phyloP scores from a whole-genome alignment of 371 early-diverging fungal genomes.

The Apophysomyces ossiformis region DNA sequence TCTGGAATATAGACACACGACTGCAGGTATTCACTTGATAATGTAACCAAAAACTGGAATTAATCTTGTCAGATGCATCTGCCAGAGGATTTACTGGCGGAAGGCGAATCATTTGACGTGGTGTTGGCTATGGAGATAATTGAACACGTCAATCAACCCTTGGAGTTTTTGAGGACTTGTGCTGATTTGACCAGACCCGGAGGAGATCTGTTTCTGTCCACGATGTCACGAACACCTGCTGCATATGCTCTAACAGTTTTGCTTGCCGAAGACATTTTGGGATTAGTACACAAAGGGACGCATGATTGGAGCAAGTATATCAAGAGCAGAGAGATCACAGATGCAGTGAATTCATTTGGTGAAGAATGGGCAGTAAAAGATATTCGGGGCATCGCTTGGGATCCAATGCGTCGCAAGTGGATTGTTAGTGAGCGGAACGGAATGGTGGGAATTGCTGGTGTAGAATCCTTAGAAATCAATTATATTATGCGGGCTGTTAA shows the following conservation, averaged over 20 bases:
- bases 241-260: constrained; percentile 82
- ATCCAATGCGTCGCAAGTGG: constrained; percentile 50
- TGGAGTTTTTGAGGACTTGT: constrained; percentile 71
- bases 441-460: constrained; percentile 36
- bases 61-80: constrained; percentile 1
- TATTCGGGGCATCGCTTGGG: constrained; percentile 51
- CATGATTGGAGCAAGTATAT: constrained; percentile 90
- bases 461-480: constrained; percentile 50
- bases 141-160: constrained; percentile 88
- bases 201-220: constrained; percentile 84
- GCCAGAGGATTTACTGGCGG: constrained; percentile 62
- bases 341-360: constrained; percentile 36
- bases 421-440: constrained; percentile 38
- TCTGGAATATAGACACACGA: constrained; percentile 70
- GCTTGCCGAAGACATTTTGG: constrained; percentile 82
- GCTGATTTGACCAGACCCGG: constrained; percentile 67
- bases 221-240: constrained; percentile 86
- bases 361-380: constrained; percentile 50
- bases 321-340: constrained; percentile 29
- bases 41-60: background rate
- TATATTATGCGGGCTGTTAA: constrained; percentile 44
- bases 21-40: constrained; percentile 61
- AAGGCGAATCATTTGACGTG: constrained; percentile 73
- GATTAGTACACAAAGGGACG: constrained; percentile 85
- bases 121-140: constrained; percentile 92